Percentiles rank a stretch among this genome's conserved stretches.
Evolutionary conservation across 805 yeast genomes (phyloP).

Genomic region (Priceomyces haplophilus): DNA sequence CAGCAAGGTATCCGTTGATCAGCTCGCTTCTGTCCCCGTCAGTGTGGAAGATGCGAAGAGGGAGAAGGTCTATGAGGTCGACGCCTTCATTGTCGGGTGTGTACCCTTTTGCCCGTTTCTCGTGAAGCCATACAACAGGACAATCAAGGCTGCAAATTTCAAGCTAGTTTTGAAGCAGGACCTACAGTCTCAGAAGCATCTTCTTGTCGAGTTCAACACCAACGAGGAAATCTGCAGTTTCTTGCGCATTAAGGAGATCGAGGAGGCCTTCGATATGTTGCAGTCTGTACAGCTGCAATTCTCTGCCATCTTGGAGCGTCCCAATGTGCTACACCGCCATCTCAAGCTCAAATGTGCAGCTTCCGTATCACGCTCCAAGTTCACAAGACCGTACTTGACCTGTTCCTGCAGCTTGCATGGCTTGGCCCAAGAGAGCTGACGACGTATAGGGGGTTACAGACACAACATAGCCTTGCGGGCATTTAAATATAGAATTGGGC

Average conservation of each 20-base stretch:
- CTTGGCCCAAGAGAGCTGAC: not conserved
- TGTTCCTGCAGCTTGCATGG: slow-evolving; percentile 11
- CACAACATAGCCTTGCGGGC: too few species aligned
- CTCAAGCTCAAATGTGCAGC: slow-evolving; percentile 5
- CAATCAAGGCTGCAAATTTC: slow-evolving; percentile 24
- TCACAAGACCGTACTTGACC: slow-evolving; percentile 14
- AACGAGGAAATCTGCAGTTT: slow-evolving; percentile 25
- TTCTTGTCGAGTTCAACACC: slow-evolving; percentile 21
- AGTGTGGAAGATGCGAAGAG: slow-evolving; percentile 10
- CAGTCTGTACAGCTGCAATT: slow-evolving; percentile 8
- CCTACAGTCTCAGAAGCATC: not conserved
- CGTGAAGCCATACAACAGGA: slow-evolving; percentile 27
- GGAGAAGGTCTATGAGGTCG: slow-evolving; percentile 15
- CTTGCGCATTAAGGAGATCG: slow-evolving; percentile 15
- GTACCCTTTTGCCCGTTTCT: slow-evolving; percentile 19
- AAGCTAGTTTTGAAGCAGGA: slow-evolving; percentile 17
- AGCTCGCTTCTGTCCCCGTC: slow-evolving; percentile 8
- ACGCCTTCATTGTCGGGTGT: slow-evolving; percentile 16
- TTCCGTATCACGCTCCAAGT: not conserved
- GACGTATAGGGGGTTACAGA: not conserved
- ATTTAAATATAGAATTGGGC: too few species aligned
- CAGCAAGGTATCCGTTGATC: slow-evolving; percentile 5
- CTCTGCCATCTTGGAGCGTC: slow-evolving; percentile 3
- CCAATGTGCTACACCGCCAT: not conserved
- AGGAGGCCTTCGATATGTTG: slow-evolving; percentile 11